Evolutionary conservation across 176 grass and related monocot genomes (phyloP), one percentile per base, ranked within the genome.

Genomic region (Aechmea fasciata): DNA sequence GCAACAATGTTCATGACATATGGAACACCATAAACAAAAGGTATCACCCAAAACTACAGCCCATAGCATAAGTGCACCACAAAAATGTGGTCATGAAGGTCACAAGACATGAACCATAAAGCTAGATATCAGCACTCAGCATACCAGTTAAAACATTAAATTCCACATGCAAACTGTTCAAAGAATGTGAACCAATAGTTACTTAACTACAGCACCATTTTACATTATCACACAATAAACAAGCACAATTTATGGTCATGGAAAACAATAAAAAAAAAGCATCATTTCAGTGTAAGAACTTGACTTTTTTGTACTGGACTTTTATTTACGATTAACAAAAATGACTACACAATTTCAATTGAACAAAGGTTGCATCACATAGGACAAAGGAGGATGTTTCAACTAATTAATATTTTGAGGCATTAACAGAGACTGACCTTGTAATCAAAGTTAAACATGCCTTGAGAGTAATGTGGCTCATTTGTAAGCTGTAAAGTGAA

Each of bases 381-480:
- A 13, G n/a, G 15, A 65, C 22, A 65, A 52, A 52, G 29, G 10
- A 59, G 52, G 19, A 59, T 8, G 54, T 15, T 2, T 19, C n/a
- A 18, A 59, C 14, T 59, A 59, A 17, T 59, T 59, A 59, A 59
- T 20, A 18, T 59, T 59, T 14, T 14, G 3, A 19, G 54, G 54
- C 19, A 59, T 59, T 18, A 19, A 59, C 54, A 20, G 3, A 75
- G 41, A 80, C 71, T 69, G 29, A 90, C 94, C 87, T 97, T 97
- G 87, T 97, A 97, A 81, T 97, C 94, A 28, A 97, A 93, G 83
- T 97, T 92, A 80, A 97, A 97, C 94, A 97, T 97, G 68, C 89
- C 94, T 85, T 97, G 94, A 54, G 94, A 97, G 61, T 79, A 92
- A 87, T 97, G 94, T 8, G 89, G 84, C 80, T 99, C 94, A 73